phyloP scores from a whole-genome alignment of 306 rosid genomes.

The Prunus salicina region DNA sequence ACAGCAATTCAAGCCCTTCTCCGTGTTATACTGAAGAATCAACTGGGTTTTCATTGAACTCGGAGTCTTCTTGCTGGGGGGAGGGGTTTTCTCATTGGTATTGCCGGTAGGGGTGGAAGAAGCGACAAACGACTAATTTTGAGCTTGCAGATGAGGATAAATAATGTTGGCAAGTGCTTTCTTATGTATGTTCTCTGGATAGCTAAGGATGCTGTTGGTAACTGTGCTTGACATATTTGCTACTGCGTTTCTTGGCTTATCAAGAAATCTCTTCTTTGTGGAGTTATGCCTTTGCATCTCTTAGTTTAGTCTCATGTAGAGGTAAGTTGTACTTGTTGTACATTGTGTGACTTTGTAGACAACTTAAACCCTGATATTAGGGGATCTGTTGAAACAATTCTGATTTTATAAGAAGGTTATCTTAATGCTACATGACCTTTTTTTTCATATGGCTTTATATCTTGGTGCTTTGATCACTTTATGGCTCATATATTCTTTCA shows the following conservation, averaged over 20 bases:
- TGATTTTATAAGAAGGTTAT: conserved; percentile 36
- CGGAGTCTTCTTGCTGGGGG: conserved; percentile 22
- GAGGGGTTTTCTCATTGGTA: conserved; percentile 34
- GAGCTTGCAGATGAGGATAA: conserved; percentile 44
- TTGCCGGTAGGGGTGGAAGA: conserved; percentile 33
- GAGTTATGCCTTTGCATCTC: conserved; percentile 25
- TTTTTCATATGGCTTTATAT: conserved; percentile 20
- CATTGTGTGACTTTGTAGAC: conserved; percentile 54
- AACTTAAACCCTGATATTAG: conserved; percentile 33
- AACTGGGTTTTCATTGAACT: conserved; percentile 25
- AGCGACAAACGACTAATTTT: conserved; percentile 25
- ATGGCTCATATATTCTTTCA: not conserved
- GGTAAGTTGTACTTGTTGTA: conserved; percentile 48
- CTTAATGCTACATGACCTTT: conserved; percentile 33
- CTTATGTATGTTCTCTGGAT: conserved; percentile 19
- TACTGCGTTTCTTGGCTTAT: conserved; percentile 34
- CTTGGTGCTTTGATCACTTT: not conserved
- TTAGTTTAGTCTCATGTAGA: conserved; percentile 43
- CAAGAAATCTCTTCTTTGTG: conserved; percentile 30
- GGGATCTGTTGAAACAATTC: conserved; percentile 29
- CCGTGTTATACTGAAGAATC: conserved; percentile 10
- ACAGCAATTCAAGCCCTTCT: conserved; percentile 28
- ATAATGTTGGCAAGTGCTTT: conserved; percentile 26
- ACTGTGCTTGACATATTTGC: conserved; percentile 31
- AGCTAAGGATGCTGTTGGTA: conserved; percentile 27